phyloP scores from a whole-genome alignment of 2,329 filamentous ascomycete species.

The Zasmidium citrigriseum region DNA sequence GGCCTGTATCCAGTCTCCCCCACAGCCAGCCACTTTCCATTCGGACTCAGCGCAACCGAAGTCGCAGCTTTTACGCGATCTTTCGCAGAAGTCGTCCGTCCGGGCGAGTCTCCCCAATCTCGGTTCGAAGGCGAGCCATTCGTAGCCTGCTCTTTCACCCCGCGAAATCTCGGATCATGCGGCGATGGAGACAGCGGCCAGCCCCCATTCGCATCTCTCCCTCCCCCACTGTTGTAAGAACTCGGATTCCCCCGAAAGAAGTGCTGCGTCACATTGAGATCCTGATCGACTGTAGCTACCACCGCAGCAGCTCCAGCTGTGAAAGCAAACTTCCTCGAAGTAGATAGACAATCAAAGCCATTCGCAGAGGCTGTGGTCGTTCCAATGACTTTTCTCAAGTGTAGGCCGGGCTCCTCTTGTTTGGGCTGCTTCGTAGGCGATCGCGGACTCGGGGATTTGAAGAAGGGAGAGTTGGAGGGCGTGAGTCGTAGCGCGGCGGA shows the following conservation, averaged over 20 bases:
- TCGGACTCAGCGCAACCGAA: constrained; percentile 82
- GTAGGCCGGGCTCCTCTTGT: constrained; percentile 55
- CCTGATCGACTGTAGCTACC: constrained; percentile 74
- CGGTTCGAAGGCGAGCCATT: constrained; percentile 48
- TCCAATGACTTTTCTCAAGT: constrained; percentile 82
- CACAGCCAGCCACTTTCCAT: constrained; percentile 84
- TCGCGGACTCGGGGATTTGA: constrained; percentile 61
- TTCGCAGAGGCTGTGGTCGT: constrained; percentile 83
- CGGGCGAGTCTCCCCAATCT: constrained; percentile 61
- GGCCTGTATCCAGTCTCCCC: constrained; percentile 95
- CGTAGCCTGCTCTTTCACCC: constrained; percentile 42
- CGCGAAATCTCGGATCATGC: constrained; percentile 25
- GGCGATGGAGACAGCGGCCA: constrained; percentile 29
- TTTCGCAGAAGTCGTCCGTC: constrained; percentile 80
- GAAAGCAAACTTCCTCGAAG: constrained; percentile 75
- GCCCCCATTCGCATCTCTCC: constrained; percentile 22
- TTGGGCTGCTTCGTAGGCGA: constrained; percentile 58
- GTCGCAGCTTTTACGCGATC: constrained; percentile 94
- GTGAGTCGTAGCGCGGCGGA: constrained; percentile 51
- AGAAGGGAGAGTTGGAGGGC: constrained; percentile 71
- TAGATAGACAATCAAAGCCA: constrained; percentile 79
- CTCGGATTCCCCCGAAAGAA: constrained; percentile 73
- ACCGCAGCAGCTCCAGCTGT: constrained; percentile 94
- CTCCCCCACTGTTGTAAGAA: constrained; percentile 6
- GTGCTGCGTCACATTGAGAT: constrained; percentile 67